Percentiles rank a stretch among this genome's conserved stretches.
Conservation (phyloP, 2,329 filamentous ascomycete species). For the Metarhizium anisopliae region DNA sequence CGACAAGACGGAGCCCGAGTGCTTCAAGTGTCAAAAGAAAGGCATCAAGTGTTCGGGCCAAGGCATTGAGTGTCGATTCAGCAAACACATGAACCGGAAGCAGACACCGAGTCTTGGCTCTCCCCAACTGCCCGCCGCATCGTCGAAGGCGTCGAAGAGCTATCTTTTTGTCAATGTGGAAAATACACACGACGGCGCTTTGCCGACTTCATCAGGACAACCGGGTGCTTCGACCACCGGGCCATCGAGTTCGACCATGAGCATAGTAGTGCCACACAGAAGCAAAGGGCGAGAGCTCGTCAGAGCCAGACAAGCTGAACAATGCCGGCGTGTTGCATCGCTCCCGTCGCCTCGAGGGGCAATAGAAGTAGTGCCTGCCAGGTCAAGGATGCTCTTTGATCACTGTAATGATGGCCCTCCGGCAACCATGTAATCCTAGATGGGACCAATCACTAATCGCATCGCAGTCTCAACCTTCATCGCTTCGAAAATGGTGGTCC, state of each 20-base stretch:
- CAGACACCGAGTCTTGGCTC: not conserved
- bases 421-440: not conserved
- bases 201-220: not conserved
- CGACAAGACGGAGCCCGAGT: slow-evolving; percentile 28
- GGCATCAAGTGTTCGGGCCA: slow-evolving; percentile 29
- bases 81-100: slow-evolving; percentile 16
- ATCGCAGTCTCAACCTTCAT: slow-evolving; percentile 23
- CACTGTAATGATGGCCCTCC: slow-evolving; percentile 18
- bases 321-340: too few species aligned
- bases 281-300: not conserved
- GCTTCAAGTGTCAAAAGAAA: slow-evolving; percentile 29
- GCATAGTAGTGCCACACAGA: not conserved
- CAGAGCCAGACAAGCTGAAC: not conserved
- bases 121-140: not conserved
- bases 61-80: slow-evolving; percentile 26
- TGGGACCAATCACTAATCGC: not conserved
- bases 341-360: slow-evolving; percentile 11
- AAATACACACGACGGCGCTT: not conserved
- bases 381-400: slow-evolving; percentile 24
- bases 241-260: not conserved
- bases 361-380: slow-evolving; percentile 17
- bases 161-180: not conserved
- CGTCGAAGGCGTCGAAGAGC: not conserved
- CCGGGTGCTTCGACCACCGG: not conserved
- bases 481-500: slow-evolving; percentile 29